A percentile compares a stretch with the other conserved stretches of the same genome.
Conservation (phyloP, 2,329 filamentous ascomycete genomes). For the Lomentospora prolificans region DNA sequence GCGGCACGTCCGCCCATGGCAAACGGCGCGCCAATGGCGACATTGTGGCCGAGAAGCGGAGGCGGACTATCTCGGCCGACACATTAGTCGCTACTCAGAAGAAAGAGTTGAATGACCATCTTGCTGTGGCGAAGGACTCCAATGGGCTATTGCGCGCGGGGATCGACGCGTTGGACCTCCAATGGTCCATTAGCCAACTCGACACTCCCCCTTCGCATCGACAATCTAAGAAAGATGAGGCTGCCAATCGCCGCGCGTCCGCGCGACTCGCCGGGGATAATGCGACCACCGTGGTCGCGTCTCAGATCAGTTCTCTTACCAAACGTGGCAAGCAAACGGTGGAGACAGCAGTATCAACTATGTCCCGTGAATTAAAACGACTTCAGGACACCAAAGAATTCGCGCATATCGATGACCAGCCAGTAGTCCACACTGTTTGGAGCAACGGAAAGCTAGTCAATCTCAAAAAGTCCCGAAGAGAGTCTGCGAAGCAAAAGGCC, state of each 20-base stretch:
- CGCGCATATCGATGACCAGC: constrained; percentile 45
- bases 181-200: constrained; percentile 30
- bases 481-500: constrained; percentile 26
- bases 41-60: constrained; percentile 32
- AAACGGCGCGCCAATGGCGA: constrained; percentile 45
- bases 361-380: constrained; percentile 48
- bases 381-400: constrained; percentile 56
- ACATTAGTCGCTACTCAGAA: neutral
- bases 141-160: neutral
- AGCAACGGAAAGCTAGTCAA: constrained; percentile 54
- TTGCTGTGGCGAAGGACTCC: constrained; percentile 13
- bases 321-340: constrained; percentile 50
- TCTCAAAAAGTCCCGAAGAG: constrained; percentile 28
- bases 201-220: constrained; percentile 21
- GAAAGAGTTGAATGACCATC: neutral
- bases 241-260: neutral
- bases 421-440: constrained; percentile 51
- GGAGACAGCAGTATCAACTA: constrained; percentile 35
- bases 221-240: neutral
- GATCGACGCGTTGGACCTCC: constrained; percentile 16
- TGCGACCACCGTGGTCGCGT: constrained; percentile 6
- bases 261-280: constrained; percentile 2
- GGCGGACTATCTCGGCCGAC: constrained; percentile 12
- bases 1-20: constrained; percentile 51
- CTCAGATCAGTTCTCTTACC: constrained; percentile 42